These are phyloP conservation scores for Phytopythium mirpurense DNA, from an alignment of 352 stramenopile genomes.

Conservation along the genomic window DNA sequence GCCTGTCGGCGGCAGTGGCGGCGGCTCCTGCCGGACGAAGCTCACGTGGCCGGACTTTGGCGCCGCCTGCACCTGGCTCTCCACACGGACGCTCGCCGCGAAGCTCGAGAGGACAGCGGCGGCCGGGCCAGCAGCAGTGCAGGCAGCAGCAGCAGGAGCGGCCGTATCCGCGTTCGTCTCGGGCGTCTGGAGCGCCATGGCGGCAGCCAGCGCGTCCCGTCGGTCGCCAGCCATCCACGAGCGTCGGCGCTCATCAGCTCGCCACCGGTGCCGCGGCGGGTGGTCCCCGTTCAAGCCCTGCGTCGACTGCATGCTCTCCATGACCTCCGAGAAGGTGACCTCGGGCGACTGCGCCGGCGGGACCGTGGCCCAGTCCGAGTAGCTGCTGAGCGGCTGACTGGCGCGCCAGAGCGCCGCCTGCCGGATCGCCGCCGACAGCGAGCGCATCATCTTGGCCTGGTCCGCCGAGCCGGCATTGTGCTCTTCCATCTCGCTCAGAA, in stretches of 20 bases:
- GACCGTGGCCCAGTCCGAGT: slow-evolving; percentile 64
- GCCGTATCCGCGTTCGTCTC: neutral
- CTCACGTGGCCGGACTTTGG: slow-evolving; percentile 11
- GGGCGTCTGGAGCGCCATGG: slow-evolving; percentile 15
- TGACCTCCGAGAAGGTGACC: slow-evolving; percentile 72
- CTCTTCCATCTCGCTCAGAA: slow-evolving; percentile 73
- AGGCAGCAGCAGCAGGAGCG: neutral
- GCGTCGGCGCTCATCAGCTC: slow-evolving; percentile 56
- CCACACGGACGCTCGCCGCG: slow-evolving; percentile 25
- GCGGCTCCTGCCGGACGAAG: slow-evolving; percentile 17
- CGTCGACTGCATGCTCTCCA: slow-evolving; percentile 52
- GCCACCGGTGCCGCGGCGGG: slow-evolving; percentile 44
- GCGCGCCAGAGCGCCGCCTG: slow-evolving; percentile 75
- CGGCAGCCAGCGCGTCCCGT: slow-evolving; percentile 9
- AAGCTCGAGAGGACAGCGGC: slow-evolving; percentile 20
- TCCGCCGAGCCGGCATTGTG: slow-evolving; percentile 45
- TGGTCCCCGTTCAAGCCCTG: slow-evolving; percentile 14
- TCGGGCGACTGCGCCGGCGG: slow-evolving; percentile 47
- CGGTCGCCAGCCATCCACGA: slow-evolving; percentile 70
- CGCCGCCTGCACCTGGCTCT: slow-evolving; percentile 22
- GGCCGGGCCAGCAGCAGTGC: neutral
- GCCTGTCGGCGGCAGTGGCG: slow-evolving; percentile 24
- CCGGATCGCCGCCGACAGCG: slow-evolving; percentile 68
- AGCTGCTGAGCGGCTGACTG: slow-evolving; percentile 63
- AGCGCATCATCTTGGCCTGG: slow-evolving; percentile 67